phyloP scores from a whole-genome alignment of 495 filamentous ascomycete genomes.

The Mycothermus thermophilus region DNA sequence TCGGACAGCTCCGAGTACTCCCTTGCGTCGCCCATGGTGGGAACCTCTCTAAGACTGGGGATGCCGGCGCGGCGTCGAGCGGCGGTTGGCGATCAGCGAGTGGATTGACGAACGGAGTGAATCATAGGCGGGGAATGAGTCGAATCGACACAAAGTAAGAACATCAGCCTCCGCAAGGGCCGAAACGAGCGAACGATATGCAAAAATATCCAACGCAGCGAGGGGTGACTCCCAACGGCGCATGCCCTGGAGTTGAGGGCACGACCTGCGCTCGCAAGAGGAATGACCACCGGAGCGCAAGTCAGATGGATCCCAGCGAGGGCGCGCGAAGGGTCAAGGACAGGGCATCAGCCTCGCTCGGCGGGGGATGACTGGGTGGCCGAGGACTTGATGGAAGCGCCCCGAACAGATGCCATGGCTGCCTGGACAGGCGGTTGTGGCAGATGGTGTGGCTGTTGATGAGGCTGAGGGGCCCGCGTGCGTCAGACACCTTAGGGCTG shows the following conservation, averaged over 20 bases:
- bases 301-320: conserved; percentile 26
- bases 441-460: conserved; percentile 13
- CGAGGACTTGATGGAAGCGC: too few relatives aligned
- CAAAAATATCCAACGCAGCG: conserved; percentile 6
- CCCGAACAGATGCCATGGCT: conserved; percentile 20
- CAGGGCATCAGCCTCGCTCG: conserved; percentile 24
- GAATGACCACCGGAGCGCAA: conserved; percentile 17
- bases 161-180: too few relatives aligned
- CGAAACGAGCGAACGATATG: too few relatives aligned
- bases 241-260: conserved; percentile 2
- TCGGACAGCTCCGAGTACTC: conserved; percentile 26
- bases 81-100: too few relatives aligned
- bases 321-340: conserved; percentile 11
- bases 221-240: conserved; percentile 5
- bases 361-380: conserved; percentile 10
- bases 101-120: too few relatives aligned
- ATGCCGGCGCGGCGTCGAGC: too few relatives aligned
- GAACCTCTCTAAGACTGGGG: too few relatives aligned
- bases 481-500: too few relatives aligned
- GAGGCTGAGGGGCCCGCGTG: too few relatives aligned
- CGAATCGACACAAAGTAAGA: too few relatives aligned
- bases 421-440: conserved; percentile 15
- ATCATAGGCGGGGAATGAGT: too few relatives aligned
- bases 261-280: conserved; percentile 9
- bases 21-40: conserved; percentile 26